Evolutionary conservation across 495 filamentous ascomycete species (phyloP).

Genomic region (Trichoderma parareesei): DNA sequence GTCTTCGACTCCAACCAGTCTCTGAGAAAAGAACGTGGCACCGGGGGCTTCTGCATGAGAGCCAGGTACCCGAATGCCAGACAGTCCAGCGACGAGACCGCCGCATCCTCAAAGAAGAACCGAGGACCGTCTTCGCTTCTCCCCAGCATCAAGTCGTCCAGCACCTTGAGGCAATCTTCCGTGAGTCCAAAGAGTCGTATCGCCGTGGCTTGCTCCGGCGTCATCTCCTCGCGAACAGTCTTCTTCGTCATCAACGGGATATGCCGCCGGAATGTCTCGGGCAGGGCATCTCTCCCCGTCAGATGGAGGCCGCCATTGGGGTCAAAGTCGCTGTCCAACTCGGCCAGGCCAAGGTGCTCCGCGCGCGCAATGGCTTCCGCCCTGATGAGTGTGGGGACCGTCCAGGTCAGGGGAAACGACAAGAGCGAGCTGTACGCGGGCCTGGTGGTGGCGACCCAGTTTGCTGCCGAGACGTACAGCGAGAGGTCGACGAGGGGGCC

Average conservation of each 20-base stretch:
- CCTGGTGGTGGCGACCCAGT: conserved; percentile 65
- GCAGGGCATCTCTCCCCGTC: conserved; percentile 10
- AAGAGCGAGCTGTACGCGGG: conserved; percentile 70
- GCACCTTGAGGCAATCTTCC: conserved; percentile 56
- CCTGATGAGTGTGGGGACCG: conserved; percentile 59
- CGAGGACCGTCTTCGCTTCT: conserved; percentile 18
- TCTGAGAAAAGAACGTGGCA: conserved; percentile 65
- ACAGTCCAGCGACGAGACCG: conserved; percentile 55
- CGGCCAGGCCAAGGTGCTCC: conserved; percentile 59
- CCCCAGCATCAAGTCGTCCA: conserved; percentile 53
- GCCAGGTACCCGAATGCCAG: conserved; percentile 69
- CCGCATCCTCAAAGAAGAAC: conserved; percentile 41
- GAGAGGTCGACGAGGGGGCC: conserved; percentile 66
- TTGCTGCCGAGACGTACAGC: conserved; percentile 80
- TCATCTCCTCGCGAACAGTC: conserved; percentile 25
- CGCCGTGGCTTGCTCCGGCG: conserved; percentile 41
- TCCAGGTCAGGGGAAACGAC: conserved; percentile 76
- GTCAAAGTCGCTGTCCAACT: conserved; percentile 23
- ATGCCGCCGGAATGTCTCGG: conserved; percentile 10
- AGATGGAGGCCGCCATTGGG: conserved; percentile 10
- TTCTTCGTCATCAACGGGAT: conserved; percentile 19
- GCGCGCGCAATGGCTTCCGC: conserved; percentile 59
- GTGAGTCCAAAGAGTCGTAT: conserved; percentile 67
- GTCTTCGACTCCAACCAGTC: conserved; percentile 53
- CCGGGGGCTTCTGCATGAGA: conserved; percentile 58